Conservation (phyloP, 2,329 filamentous ascomycete genomes). For the Ophiostoma triangulosporum region DNA sequence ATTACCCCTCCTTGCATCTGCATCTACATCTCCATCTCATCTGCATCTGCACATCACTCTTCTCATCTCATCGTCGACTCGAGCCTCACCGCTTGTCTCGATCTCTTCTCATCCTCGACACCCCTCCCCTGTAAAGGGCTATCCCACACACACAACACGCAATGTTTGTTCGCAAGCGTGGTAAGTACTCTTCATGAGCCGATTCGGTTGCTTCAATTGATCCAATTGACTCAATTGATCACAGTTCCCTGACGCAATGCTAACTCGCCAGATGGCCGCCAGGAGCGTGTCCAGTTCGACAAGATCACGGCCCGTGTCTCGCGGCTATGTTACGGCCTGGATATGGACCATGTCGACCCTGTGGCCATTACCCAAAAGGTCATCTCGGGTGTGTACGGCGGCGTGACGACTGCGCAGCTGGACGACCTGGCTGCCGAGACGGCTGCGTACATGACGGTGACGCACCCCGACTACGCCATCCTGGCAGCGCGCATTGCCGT, state of each 20-base stretch:
- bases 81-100: background rate
- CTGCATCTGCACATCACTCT: background rate
- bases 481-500: slow-evolving; percentile 96
- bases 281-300: slow-evolving; percentile 99
- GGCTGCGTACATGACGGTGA: slow-evolving; percentile 98
- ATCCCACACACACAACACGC: slow-evolving; percentile 15
- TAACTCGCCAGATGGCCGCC: slow-evolving; percentile 98
- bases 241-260: too few relatives aligned
- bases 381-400: slow-evolving; percentile 97
- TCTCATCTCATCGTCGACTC: background rate
- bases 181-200: slow-evolving; percentile 37
- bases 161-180: slow-evolving; percentile 53
- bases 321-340: slow-evolving; percentile 91
- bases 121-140: background rate
- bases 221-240: slow-evolving; percentile 9
- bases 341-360: slow-evolving; percentile 87
- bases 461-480: slow-evolving; percentile 96
- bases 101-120: background rate
- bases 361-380: slow-evolving; percentile 98
- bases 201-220: background rate
- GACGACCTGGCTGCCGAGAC: slow-evolving; percentile 97
- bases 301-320: slow-evolving; percentile 99
- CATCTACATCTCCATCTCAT: background rate
- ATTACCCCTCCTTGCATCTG: background rate
- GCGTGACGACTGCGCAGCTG: slow-evolving; percentile 89